Evolutionary conservation across 2,329 filamentous ascomycete genomes (phyloP).

Genomic region (Onygena corvina): DNA sequence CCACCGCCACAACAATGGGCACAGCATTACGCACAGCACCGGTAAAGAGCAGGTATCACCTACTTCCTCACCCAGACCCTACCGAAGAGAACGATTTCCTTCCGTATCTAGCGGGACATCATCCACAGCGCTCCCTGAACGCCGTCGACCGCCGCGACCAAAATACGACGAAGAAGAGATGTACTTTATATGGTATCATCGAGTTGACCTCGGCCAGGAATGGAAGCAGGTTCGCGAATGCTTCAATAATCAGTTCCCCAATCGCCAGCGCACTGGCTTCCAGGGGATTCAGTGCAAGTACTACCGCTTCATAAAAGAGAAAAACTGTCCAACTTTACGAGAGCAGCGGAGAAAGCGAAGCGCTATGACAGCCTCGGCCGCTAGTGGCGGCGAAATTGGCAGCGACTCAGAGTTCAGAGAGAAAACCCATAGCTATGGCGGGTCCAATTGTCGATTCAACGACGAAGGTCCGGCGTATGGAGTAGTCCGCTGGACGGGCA

Average conservation of each 20-base stretch:
- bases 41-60: constrained; percentile 17
- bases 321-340: constrained; percentile 35
- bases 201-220: constrained; percentile 35
- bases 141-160: constrained; percentile 33
- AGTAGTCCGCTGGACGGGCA: constrained; percentile 29
- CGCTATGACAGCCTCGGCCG: constrained; percentile 1
- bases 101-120: constrained; percentile 33
- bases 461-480: constrained; percentile 28
- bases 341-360: constrained; percentile 25
- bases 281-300: constrained; percentile 41
- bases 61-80: constrained; percentile 27
- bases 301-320: constrained; percentile 38
- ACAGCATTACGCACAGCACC: constrained; percentile 10
- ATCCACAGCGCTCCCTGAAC: constrained; percentile 21
- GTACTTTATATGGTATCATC: constrained; percentile 41
- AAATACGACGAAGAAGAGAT: constrained; percentile 38
- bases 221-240: constrained; percentile 36
- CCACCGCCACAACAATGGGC: constrained; percentile 8
- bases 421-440: constrained; percentile 1
- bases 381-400: constrained; percentile 7
- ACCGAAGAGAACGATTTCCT: constrained; percentile 30
- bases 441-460: constrained; percentile 1
- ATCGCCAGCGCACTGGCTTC: constrained; percentile 30
- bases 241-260: constrained; percentile 35
- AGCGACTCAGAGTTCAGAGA: constrained; percentile 10